Conservation (phyloP, 192 early-diverging fungal species). For the Thamnidium elegans region DNA sequence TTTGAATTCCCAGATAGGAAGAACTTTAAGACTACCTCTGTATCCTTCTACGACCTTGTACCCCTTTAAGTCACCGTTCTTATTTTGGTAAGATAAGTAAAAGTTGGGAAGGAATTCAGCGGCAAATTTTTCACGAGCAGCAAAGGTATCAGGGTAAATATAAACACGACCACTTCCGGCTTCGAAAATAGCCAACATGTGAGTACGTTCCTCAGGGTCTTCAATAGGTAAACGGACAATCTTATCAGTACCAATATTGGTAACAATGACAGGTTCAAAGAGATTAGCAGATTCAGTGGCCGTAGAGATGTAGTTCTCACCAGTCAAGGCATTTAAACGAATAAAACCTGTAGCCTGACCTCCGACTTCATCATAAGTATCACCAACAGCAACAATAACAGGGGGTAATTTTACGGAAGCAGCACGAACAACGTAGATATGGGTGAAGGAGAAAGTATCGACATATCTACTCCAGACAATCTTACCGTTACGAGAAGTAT, state of each 20-base stretch:
- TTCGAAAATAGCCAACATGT: constrained; percentile 51
- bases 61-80: constrained; percentile 48
- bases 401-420: constrained; percentile 71
- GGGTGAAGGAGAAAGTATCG: constrained; percentile 43
- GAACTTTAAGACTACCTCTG: constrained; percentile 41
- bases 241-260: constrained; percentile 37
- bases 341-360: constrained; percentile 37
- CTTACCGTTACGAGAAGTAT: constrained; percentile 70
- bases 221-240: constrained; percentile 63
- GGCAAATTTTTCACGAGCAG: constrained; percentile 48
- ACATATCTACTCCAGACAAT: constrained; percentile 73
- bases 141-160: constrained; percentile 64
- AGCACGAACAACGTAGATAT: constrained; percentile 51
- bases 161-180: constrained; percentile 44
- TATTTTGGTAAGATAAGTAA: constrained; percentile 65
- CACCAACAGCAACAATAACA: constrained; percentile 62
- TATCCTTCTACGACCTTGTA: constrained; percentile 52
- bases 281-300: constrained; percentile 23
- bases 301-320: constrained; percentile 45
- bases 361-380: constrained; percentile 37
- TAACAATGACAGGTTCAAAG: constrained; percentile 43
- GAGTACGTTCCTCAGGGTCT: constrained; percentile 59
- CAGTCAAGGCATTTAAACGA: constrained; percentile 67
- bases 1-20: constrained; percentile 50
- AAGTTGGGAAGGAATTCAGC: constrained; percentile 51